Evolutionary conservation across 768 basidiomycete species (phyloP).

Genomic region (Lactarius evosmus): DNA sequence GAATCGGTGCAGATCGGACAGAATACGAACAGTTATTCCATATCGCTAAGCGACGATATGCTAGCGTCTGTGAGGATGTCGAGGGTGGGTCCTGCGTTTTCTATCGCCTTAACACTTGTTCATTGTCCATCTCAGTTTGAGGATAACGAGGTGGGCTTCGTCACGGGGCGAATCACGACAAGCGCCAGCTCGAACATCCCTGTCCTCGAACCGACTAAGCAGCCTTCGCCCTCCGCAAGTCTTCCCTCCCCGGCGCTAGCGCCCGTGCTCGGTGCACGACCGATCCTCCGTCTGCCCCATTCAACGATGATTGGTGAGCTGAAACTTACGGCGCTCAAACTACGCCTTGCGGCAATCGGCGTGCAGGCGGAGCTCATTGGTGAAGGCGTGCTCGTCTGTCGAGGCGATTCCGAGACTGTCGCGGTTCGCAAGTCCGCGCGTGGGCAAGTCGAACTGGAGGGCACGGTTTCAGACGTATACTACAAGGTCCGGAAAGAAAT

Average conservation of each 20-base stretch:
- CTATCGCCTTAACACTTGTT: constrained; percentile 7
- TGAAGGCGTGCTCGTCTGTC: constrained; percentile 90
- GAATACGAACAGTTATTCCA: constrained; percentile 91
- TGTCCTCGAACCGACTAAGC: constrained; percentile 67
- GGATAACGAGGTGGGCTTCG: constrained; percentile 93
- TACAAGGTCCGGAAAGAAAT: constrained; percentile 87
- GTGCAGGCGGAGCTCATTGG: constrained; percentile 95
- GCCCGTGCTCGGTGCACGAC: constrained; percentile 62
- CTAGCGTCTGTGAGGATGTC: constrained; percentile 81
- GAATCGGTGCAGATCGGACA: constrained; percentile 90
- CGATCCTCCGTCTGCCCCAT: constrained; percentile 64
- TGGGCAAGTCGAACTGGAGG: constrained; percentile 87
- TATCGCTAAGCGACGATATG: constrained; percentile 89
- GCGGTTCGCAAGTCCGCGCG: constrained; percentile 85
- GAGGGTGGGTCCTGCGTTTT: constrained; percentile 50
- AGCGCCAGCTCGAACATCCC: constrained; percentile 88
- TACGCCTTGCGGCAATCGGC: constrained; percentile 67
- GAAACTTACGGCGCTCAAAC: constrained; percentile 84
- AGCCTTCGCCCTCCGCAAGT: constrained; percentile 3
- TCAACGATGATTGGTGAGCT: constrained; percentile 98
- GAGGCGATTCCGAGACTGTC: constrained; percentile 71
- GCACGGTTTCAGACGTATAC: constrained; percentile 83
- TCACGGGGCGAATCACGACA: constrained; percentile 82
- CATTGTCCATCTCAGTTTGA: constrained; percentile 64
- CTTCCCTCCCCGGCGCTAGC: constrained; percentile 32